A percentile compares a stretch with the other conserved stretches of the same genome.
These are phyloP conservation scores for Pichia thaimueangensis DNA, from an alignment of 805 yeast genomes.

Conservation along the genomic window DNA sequence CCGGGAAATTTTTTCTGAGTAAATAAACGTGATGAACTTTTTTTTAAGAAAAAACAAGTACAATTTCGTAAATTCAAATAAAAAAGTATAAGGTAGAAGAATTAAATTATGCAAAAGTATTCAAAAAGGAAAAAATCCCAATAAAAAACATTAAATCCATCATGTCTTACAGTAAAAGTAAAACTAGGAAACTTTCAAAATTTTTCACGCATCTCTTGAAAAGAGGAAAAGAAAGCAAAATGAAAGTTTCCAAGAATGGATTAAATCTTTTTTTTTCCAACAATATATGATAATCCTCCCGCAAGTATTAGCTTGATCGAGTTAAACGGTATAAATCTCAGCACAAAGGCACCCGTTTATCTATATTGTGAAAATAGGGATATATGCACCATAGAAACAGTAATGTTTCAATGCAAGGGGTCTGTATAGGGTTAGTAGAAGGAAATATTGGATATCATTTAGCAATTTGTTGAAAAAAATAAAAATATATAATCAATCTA, in stretches of 20 bases:
- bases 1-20: no score
- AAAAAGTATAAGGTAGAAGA: no score
- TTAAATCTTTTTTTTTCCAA: constrained; percentile 21
- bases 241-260: constrained; percentile 5
- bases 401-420: no score
- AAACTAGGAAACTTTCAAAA: neutral
- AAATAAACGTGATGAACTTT: no score
- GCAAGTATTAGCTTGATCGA: constrained; percentile 81
- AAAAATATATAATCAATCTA: neutral
- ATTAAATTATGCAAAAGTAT: neutral
- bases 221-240: neutral
- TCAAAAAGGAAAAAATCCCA: neutral
- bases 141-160: constrained; percentile 1
- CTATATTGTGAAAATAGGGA: constrained; percentile 25
- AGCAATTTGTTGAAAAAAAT: constrained; percentile 7
- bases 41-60: no score
- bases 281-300: constrained; percentile 56
- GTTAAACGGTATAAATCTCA: constrained; percentile 72
- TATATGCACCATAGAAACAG: neutral
- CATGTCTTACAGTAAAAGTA: neutral
- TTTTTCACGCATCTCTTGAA: neutral
- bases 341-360: constrained; percentile 49
- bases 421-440: neutral
- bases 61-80: no score
- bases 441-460: no score